phyloP scores from a whole-genome alignment of 2,329 filamentous ascomycete species.

The Orbilia oligospora region DNA sequence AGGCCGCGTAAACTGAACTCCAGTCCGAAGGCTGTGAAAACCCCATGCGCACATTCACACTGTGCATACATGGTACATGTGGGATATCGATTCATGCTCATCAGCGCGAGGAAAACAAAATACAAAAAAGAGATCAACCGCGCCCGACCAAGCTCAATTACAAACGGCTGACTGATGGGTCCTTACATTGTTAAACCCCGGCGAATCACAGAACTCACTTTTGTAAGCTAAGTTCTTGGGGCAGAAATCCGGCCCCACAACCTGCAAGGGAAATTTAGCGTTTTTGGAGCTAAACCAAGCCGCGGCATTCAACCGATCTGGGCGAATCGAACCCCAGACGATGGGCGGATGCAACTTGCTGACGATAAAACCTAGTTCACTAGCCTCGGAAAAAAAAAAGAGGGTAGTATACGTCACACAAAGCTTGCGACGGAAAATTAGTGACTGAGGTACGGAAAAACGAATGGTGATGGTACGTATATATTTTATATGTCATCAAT shows the following conservation, averaged over 20 bases:
- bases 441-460: too few relatives aligned
- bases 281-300: constrained; percentile 24
- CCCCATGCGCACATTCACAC: not conserved
- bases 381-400: constrained; percentile 24
- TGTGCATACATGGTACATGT: not conserved
- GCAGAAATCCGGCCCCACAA: not conserved
- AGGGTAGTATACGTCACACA: constrained; percentile 59
- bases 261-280: constrained; percentile 26
- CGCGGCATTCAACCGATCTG: constrained; percentile 33
- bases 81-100: too few relatives aligned
- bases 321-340: constrained; percentile 1
- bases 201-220: constrained; percentile 47
- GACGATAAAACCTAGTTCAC: constrained; percentile 4
- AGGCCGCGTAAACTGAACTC: constrained; percentile 33
- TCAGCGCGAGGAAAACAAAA: too few relatives aligned
- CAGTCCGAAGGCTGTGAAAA: constrained; percentile 27
- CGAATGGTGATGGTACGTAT: too few relatives aligned
- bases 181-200: not conserved
- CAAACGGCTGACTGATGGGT: constrained; percentile 50
- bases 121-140: not conserved
- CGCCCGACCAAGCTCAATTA: constrained; percentile 28
- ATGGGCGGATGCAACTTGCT: constrained; percentile 47
- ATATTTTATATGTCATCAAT: too few relatives aligned
- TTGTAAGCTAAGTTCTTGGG: constrained; percentile 47
- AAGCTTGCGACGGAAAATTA: too few relatives aligned